A percentile compares a stretch with the other conserved stretches of the same genome.
Evolutionary conservation across 192 early-diverging fungal species (phyloP).

Genomic region (Dissophora ornata): DNA sequence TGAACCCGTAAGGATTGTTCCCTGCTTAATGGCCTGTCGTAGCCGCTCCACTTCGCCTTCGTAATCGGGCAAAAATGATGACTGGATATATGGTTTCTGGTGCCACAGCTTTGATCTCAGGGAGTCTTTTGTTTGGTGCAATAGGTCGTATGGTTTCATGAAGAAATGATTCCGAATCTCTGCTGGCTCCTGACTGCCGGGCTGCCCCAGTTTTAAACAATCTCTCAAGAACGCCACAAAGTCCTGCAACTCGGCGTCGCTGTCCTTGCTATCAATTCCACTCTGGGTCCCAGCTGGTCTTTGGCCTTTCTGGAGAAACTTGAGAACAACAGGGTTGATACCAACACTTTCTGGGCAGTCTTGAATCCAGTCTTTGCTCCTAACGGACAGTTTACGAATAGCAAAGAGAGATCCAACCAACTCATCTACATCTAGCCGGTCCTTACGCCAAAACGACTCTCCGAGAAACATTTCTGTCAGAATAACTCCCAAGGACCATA

Average conservation of each 20-base stretch:
- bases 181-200: slow-evolving; percentile 19
- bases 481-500: slow-evolving; percentile 70
- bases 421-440: slow-evolving; percentile 58
- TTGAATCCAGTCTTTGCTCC: slow-evolving; percentile 36
- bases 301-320: slow-evolving; percentile 54
- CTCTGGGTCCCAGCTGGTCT: neutral
- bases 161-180: slow-evolving; percentile 26
- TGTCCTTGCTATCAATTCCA: neutral
- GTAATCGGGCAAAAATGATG: slow-evolving; percentile 50
- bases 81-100: slow-evolving; percentile 56
- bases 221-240: slow-evolving; percentile 19
- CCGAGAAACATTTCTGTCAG: slow-evolving; percentile 61
- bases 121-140: neutral
- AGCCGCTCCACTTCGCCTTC: slow-evolving; percentile 51
- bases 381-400: slow-evolving; percentile 40
- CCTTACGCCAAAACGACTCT: slow-evolving; percentile 64
- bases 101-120: slow-evolving; percentile 22
- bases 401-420: slow-evolving; percentile 60
- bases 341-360: slow-evolving; percentile 47
- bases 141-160: slow-evolving; percentile 20
- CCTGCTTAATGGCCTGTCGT: slow-evolving; percentile 16
- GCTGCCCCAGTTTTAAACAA: slow-evolving; percentile 16
- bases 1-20: neutral
- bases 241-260: neutral
- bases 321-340: slow-evolving; percentile 57